Percentiles rank a stretch among this genome's conserved stretches.
Conservation (phyloP, 148 eudicot genomes). For the Nepenthes mirabilis region DNA sequence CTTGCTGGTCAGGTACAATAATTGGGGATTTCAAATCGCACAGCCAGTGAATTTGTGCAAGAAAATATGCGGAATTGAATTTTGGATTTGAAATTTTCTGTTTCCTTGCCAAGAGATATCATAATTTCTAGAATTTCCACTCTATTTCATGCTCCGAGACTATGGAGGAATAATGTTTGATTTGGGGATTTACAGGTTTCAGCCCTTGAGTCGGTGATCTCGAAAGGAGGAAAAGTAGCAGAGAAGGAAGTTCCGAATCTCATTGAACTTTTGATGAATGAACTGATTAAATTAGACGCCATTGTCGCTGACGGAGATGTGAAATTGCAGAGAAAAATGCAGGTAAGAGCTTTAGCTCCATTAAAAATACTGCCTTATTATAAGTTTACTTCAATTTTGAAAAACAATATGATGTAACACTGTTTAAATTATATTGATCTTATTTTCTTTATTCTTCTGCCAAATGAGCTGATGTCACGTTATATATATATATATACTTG, state of each 20-base stretch:
- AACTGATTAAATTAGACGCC: conserved; percentile 63
- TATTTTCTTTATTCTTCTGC: too few species aligned
- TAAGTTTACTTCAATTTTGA: neutral
- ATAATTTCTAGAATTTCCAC: neutral
- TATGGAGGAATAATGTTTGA: neutral
- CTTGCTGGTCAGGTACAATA: conserved; percentile 42
- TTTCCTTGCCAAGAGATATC: neutral
- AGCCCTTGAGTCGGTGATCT: conserved; percentile 36
- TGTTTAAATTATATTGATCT: too few species aligned
- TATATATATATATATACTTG: too few species aligned
- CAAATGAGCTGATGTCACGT: too few species aligned
- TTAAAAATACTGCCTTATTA: neutral
- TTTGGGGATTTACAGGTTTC: conserved; percentile 31
- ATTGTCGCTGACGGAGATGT: conserved; percentile 64
- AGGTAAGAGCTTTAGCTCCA: conserved; percentile 24
- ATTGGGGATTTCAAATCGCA: neutral
- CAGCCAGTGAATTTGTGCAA: neutral
- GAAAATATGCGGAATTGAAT: neutral
- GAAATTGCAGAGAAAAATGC: conserved; percentile 55
- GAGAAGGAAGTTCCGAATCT: conserved; percentile 44
- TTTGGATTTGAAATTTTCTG: neutral
- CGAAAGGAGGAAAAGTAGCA: conserved; percentile 43
- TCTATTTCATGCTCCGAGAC: neutral
- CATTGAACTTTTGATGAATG: conserved; percentile 64
- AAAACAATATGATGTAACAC: neutral